Percentiles rank a stretch among this genome's conserved stretches.
Conservation (phyloP, 345 rosid species). For the Salix dunnii region DNA sequence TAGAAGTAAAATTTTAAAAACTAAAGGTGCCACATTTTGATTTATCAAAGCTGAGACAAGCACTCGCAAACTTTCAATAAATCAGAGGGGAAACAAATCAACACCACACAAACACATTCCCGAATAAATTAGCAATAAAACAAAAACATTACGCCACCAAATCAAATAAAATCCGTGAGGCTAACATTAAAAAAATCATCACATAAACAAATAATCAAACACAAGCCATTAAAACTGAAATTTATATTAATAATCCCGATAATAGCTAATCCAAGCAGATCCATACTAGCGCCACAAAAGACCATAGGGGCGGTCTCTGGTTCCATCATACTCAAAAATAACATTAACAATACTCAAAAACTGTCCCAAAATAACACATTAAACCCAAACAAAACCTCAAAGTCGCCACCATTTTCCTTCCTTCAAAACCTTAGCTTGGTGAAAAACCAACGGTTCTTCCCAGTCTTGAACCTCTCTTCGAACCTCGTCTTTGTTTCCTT, state of each 20-base stretch:
- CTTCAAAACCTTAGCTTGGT: conserved; percentile 27
- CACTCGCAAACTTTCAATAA: too few species aligned
- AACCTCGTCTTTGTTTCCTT: conserved; percentile 23
- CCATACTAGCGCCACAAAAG: not conserved
- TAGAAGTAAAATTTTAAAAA: not conserved
- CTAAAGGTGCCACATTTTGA: too few species aligned
- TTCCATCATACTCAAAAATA: too few species aligned
- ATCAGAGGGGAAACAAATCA: too few species aligned
- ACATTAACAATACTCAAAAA: not conserved
- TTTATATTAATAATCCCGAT: not conserved
- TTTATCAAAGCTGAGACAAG: not conserved
- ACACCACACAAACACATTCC: not conserved
- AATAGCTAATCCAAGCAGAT: not conserved
- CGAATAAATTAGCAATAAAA: not conserved
- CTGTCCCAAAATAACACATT: not conserved
- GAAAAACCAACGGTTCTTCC: conserved; percentile 32
- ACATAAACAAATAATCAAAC: not conserved
- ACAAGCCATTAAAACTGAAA: not conserved
- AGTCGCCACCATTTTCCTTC: not conserved
- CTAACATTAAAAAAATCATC: not conserved
- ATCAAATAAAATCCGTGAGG: not conserved
- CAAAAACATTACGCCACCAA: not conserved
- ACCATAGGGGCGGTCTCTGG: too few species aligned
- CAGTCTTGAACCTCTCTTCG: conserved; percentile 28
- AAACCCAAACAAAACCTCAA: not conserved